Percentiles rank a stretch among this genome's conserved stretches.
These are phyloP conservation scores for Sisymbrium irio DNA, from an alignment of 345 rosid genomes.

Conservation along the genomic window DNA sequence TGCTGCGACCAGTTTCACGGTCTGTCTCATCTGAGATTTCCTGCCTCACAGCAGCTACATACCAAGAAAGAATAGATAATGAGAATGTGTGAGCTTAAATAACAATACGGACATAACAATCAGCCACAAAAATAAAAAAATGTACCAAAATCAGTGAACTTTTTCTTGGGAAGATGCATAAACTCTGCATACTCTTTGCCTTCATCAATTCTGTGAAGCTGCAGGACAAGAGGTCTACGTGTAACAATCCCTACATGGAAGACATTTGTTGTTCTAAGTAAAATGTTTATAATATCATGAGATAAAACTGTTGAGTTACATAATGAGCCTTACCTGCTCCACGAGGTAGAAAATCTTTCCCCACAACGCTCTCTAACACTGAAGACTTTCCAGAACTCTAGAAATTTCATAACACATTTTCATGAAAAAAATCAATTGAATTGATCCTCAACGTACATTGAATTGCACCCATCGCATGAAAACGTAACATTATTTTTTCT, in stretches of 20 bases:
- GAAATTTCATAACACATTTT: constrained; percentile 14
- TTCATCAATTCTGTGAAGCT: constrained; percentile 87
- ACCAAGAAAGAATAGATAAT: constrained; percentile 2
- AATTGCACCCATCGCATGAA: no score
- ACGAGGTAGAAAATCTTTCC: constrained; percentile 96
- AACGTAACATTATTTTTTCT: no score
- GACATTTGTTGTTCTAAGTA: constrained; percentile 1
- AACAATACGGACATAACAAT: background rate
- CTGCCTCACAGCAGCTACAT: constrained; percentile 80
- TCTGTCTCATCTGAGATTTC: constrained; percentile 96
- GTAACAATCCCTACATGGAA: constrained; percentile 85
- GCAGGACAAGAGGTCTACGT: constrained; percentile 93
- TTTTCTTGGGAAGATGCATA: constrained; percentile 91
- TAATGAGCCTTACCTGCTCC: constrained; percentile 66
- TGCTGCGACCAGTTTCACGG: constrained; percentile 81
- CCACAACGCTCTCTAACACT: constrained; percentile 88
- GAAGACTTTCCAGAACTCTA: constrained; percentile 99
- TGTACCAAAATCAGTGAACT: constrained; percentile 88
- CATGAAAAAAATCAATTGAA: constrained; percentile 17
- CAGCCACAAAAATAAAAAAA: background rate
- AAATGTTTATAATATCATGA: background rate
- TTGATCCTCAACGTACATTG: background rate
- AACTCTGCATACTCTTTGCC: constrained; percentile 95
- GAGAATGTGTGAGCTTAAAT: background rate
- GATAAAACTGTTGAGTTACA: no score